phyloP scores from a whole-genome alignment of 768 basidiomycete genomes.

The Pisolithus marmoratus region DNA sequence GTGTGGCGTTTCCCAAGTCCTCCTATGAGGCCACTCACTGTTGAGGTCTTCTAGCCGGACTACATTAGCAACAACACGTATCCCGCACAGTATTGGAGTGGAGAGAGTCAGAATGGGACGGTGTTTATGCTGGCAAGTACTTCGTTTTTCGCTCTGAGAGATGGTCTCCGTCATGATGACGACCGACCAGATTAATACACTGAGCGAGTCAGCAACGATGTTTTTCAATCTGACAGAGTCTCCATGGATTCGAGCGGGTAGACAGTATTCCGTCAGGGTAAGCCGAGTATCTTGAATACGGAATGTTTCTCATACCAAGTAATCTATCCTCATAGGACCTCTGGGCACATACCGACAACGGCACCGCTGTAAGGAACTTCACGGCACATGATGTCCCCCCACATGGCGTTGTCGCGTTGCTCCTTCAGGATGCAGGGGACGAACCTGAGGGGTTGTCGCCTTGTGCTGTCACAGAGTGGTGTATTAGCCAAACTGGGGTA shows the following conservation, averaged over 20 bases:
- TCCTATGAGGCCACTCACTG: background rate
- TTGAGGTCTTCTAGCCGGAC: constrained; percentile 21
- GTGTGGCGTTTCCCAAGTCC: constrained; percentile 18
- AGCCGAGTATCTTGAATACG: constrained; percentile 11
- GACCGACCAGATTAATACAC: constrained; percentile 46
- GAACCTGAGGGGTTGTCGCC: constrained; percentile 54
- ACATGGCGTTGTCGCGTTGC: constrained; percentile 64
- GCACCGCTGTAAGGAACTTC: constrained; percentile 57
- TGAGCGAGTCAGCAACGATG: constrained; percentile 51
- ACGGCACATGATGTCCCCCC: constrained; percentile 49
- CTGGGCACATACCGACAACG: constrained; percentile 69
- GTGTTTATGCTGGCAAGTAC: constrained; percentile 57
- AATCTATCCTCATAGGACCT: constrained; percentile 44
- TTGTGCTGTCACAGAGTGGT: constrained; percentile 55
- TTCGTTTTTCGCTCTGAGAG: background rate
- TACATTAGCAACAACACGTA: constrained; percentile 38
- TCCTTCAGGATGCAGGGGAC: constrained; percentile 61
- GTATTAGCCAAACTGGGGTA: constrained; percentile 55
- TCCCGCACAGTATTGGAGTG: constrained; percentile 69
- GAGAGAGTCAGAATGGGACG: constrained; percentile 56
- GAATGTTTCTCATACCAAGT: background rate
- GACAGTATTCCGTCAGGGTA: constrained; percentile 58
- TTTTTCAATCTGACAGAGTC: constrained; percentile 62
- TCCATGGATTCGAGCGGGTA: constrained; percentile 64
- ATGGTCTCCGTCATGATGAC: background rate